Conservation (phyloP, 768 basidiomycete species). For the Tricholoma hemisulphureum region DNA sequence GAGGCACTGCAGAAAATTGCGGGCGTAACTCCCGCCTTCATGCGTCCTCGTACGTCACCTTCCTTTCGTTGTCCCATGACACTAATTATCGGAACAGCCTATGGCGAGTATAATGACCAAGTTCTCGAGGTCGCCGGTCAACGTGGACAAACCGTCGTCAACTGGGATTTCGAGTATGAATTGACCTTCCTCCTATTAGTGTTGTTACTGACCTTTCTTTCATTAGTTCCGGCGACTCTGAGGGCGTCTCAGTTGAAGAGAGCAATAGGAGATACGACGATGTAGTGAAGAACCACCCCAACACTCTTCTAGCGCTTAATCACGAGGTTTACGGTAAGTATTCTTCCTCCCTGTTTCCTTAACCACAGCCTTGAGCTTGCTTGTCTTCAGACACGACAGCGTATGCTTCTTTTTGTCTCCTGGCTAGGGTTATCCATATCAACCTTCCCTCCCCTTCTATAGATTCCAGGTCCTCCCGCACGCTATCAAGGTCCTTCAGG, state of each 20-base stretch:
- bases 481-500: conserved; percentile 27
- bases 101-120: conserved; percentile 39
- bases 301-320: conserved; percentile 32
- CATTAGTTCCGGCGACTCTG: conserved; percentile 33
- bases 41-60: conserved; percentile 36
- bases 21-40: conserved; percentile 39
- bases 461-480: conserved; percentile 24
- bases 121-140: conserved; percentile 28
- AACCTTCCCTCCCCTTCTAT: neutral
- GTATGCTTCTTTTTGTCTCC: neutral
- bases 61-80: neutral
- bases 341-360: neutral
- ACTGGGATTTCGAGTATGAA: conserved; percentile 29
- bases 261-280: conserved; percentile 25
- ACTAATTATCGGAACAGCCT: conserved; percentile 24
- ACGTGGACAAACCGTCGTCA: conserved; percentile 19
- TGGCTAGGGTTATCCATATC: too few relatives aligned
- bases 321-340: conserved; percentile 31
- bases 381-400: neutral
- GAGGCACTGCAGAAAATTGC: conserved; percentile 39
- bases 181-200: too few relatives aligned
- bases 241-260: conserved; percentile 21
- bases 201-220: neutral
- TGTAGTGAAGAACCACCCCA: conserved; percentile 19
- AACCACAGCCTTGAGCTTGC: neutral